Conservation (phyloP, 768 basidiomycete genomes). For the Termitomyces sp. region DNA sequence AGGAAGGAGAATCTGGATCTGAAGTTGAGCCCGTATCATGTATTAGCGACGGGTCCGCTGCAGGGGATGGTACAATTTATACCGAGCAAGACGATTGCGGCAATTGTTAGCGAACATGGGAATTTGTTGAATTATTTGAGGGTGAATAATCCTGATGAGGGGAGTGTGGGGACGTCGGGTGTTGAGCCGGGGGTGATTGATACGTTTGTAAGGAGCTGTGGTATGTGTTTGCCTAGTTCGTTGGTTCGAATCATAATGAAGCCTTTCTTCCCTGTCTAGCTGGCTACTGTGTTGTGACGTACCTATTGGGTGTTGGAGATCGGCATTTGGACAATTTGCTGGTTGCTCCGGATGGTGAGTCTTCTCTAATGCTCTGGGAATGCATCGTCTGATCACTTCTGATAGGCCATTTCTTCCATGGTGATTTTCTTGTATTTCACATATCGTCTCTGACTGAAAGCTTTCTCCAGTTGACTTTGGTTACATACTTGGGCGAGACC, state of each 20-base stretch:
- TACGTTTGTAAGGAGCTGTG: conserved; percentile 95
- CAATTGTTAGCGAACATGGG: conserved; percentile 91
- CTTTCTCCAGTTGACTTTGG: conserved; percentile 84
- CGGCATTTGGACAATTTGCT: conserved; percentile 95
- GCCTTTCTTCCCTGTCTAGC: conserved; percentile 46
- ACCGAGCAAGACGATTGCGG: conserved; percentile 92
- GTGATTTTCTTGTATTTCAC: conserved; percentile 34
- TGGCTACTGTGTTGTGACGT: conserved; percentile 97
- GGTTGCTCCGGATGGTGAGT: conserved; percentile 82
- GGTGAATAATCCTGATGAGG: conserved; percentile 87
- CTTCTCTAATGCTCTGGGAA: neutral
- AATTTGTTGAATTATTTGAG: conserved; percentile 86
- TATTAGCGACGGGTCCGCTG: conserved; percentile 85
- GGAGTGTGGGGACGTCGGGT: conserved; percentile 90
- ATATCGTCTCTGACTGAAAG: neutral
- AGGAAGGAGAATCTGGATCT: conserved; percentile 95
- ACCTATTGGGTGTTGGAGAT: conserved; percentile 94
- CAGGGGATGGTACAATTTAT: conserved; percentile 98
- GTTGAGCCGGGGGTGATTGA: conserved; percentile 95
- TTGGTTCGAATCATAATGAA: neutral
- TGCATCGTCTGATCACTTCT: neutral
- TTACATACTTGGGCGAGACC: conserved; percentile 96
- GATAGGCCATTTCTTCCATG: conserved; percentile 93
- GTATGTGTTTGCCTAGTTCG: conserved; percentile 42
- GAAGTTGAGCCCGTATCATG: conserved; percentile 87